phyloP scores from a whole-genome alignment of 352 stramenopile genomes.

The Phytophthora syringae region DNA sequence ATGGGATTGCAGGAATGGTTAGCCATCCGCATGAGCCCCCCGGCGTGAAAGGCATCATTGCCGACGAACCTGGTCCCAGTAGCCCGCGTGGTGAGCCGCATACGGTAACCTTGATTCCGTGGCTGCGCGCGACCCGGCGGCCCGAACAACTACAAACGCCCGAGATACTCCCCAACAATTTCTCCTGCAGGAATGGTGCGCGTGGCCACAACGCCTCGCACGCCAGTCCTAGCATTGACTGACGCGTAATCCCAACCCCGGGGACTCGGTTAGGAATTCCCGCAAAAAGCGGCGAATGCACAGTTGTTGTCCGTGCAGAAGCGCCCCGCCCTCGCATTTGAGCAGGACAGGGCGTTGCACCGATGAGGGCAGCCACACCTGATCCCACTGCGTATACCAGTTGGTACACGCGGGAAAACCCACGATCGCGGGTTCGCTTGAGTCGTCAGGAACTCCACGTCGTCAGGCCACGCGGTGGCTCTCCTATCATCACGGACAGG shows the following conservation, averaged over 20 bases:
- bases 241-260: no score
- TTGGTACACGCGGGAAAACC: no score
- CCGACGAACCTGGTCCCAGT: not conserved
- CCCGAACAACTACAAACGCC: not conserved
- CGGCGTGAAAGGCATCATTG: not conserved
- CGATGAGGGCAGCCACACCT: no score
- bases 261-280: not conserved
- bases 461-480: no score
- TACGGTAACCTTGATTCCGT: no score
- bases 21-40: not conserved
- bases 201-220: not conserved
- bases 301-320: constrained; percentile 1
- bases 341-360: no score
- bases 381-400: no score
- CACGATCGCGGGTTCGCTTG: no score
- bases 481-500: no score
- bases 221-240: not conserved
- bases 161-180: not conserved
- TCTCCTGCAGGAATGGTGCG: not conserved
- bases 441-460: no score
- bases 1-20: no score
- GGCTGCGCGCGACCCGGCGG: no score
- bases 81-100: not conserved
- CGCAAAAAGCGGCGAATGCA: not conserved
- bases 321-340: not conserved